phyloP scores from a whole-genome alignment of 345 rosid species.

The Excoecaria cochinchinensis region DNA sequence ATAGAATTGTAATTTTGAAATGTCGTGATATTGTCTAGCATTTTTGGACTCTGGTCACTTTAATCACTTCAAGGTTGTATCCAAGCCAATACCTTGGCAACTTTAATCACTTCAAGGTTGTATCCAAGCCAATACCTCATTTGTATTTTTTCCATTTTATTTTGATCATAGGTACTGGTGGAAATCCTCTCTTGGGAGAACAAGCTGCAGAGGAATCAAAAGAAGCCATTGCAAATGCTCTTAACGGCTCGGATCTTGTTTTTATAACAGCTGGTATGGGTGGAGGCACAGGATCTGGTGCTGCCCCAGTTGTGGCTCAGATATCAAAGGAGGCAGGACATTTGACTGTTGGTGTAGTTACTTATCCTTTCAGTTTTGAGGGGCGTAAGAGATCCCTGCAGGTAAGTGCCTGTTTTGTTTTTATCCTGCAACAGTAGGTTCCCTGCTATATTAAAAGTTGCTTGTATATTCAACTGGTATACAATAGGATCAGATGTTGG shows the following conservation, averaged over 20 bases:
- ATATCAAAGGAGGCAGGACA: slow-evolving; percentile 89
- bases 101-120: too few species aligned
- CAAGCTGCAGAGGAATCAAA: slow-evolving; percentile 98
- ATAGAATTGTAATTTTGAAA: not conserved
- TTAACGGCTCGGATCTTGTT: slow-evolving; percentile 97
- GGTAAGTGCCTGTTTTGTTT: slow-evolving; percentile 38
- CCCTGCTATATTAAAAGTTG: not conserved
- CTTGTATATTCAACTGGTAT: not conserved
- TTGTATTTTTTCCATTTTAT: not conserved
- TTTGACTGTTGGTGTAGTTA: slow-evolving; percentile 96
- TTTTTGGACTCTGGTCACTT: not conserved
- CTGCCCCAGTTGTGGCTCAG: slow-evolving; percentile 98
- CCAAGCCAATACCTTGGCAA: slow-evolving; percentile 4
- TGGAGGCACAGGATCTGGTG: slow-evolving; percentile 99
- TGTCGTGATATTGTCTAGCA: not conserved
- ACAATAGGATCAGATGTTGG: not conserved
- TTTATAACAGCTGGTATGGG: slow-evolving; percentile 99
- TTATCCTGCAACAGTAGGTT: not conserved
- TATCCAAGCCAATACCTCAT: slow-evolving; percentile 2
- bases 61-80: too few species aligned
- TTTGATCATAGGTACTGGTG: slow-evolving; percentile 75
- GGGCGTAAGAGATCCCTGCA: slow-evolving; percentile 94
- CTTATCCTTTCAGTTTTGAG: slow-evolving; percentile 98
- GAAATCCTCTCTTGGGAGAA: slow-evolving; percentile 92
- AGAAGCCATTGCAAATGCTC: slow-evolving; percentile 83